Evolutionary conservation across 2,329 filamentous ascomycete genomes (phyloP).

Genomic region (Colletotrichum sp.): DNA sequence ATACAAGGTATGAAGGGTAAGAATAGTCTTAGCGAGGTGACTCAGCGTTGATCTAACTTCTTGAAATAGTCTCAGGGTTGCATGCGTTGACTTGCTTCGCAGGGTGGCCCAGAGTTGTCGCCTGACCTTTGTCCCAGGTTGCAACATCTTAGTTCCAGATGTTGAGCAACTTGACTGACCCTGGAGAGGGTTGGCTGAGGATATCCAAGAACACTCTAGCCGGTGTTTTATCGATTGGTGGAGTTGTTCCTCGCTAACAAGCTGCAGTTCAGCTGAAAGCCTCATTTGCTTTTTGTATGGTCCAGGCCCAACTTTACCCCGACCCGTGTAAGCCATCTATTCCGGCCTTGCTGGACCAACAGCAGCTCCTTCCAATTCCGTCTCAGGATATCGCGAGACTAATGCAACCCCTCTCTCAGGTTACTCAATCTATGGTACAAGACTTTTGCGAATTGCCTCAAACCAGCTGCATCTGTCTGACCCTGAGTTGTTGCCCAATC

Average conservation of each 20-base stretch:
- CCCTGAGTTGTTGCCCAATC: neutral
- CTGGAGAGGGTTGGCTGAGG: neutral
- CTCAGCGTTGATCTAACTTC: neutral
- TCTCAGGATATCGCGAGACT: neutral
- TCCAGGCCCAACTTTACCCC: neutral
- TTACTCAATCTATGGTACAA: neutral
- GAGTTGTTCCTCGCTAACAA: neutral
- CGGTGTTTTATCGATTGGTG: neutral
- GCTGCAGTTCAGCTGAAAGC: slow-evolving; percentile 11
- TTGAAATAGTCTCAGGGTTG: neutral
- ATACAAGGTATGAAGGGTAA: neutral
- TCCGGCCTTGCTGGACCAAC: neutral
- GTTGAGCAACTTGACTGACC: neutral
- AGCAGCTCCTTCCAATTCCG: neutral
- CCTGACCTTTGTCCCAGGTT: neutral
- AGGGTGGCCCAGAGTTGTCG: neutral
- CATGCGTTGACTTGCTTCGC: neutral
- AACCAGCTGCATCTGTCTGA: neutral
- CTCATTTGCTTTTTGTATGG: neutral
- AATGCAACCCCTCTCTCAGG: neutral
- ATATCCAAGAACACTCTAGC: neutral
- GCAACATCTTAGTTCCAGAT: neutral
- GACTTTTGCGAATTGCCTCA: neutral
- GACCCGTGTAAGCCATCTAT: slow-evolving; percentile 1
- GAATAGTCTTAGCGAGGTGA: neutral